Evolutionary conservation across 73 alveolate genomes (phyloP).

Genomic region (Paramecium octaurelia): DNA sequence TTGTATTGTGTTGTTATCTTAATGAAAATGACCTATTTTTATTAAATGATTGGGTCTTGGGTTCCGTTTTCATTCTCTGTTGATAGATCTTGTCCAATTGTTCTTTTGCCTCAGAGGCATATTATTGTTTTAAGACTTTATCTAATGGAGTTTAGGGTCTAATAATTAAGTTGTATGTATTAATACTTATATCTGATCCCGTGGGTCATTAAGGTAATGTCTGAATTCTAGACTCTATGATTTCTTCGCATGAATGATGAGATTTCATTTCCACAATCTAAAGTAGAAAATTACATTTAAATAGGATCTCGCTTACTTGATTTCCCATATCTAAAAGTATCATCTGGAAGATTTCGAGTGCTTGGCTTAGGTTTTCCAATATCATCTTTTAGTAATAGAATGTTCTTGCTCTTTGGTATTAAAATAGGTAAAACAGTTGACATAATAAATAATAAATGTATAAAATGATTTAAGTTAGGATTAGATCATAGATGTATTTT

Average conservation of each 20-base stretch:
- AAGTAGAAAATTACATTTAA: not conserved
- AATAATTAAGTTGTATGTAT: not conserved
- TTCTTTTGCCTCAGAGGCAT: not conserved
- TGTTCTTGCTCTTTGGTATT: slow-evolving; percentile 42
- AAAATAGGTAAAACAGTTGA: slow-evolving; percentile 41
- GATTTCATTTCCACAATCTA: not conserved
- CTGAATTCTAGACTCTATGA: not conserved
- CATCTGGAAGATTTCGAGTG: slow-evolving; percentile 54
- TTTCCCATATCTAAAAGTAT: slow-evolving; percentile 60
- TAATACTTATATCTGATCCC: slow-evolving; percentile 6
- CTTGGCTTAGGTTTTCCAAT: slow-evolving; percentile 60
- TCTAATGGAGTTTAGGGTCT: slow-evolving; percentile 42
- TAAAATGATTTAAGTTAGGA: not conserved
- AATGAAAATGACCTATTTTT: not conserved
- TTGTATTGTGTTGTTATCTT: not conserved
- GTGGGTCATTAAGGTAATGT: not conserved
- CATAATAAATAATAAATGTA: not conserved
- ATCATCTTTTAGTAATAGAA: slow-evolving; percentile 62
- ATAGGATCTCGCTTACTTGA: slow-evolving; percentile 55
- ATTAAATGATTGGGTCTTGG: not conserved
- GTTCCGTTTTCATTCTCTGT: not conserved
- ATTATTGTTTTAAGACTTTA: not conserved
- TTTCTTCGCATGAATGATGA: not conserved
- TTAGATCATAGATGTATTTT: not conserved
- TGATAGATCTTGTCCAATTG: not conserved